Conservation (phyloP, 371 early-diverging fungal species). For the Zancudomyces culisetae region DNA sequence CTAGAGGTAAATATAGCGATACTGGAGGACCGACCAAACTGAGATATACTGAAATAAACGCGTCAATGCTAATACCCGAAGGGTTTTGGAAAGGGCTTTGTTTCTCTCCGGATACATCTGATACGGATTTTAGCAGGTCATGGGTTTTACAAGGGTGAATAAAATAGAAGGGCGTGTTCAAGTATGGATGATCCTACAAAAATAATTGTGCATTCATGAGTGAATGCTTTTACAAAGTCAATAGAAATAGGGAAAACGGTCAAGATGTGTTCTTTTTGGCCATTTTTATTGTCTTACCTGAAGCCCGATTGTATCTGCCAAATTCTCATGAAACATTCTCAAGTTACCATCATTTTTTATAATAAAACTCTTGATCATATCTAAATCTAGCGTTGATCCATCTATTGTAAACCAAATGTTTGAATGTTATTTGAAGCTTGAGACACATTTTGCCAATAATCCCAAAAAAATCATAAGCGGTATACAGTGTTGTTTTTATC, state of each 20-base stretch:
- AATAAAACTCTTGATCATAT: neutral
- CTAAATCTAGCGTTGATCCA: neutral
- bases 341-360: neutral
- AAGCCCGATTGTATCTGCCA: neutral
- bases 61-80: neutral
- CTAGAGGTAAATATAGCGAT: neutral
- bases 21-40: neutral
- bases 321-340: neutral
- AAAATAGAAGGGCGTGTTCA: slow-evolving; percentile 2
- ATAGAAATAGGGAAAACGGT: slow-evolving; percentile 6
- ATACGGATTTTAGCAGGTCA: neutral
- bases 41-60: neutral
- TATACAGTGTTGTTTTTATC: too few relatives aligned
- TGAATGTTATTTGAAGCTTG: too few relatives aligned
- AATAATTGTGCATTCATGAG: slow-evolving; percentile 18
- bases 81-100: neutral
- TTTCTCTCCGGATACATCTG: neutral
- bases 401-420: neutral
- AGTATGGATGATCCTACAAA: slow-evolving; percentile 36
- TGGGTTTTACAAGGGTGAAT: slow-evolving; percentile 6
- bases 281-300: slow-evolving; percentile 7
- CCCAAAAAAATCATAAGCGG: too few relatives aligned
- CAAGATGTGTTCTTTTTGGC: slow-evolving; percentile 10
- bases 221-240: slow-evolving; percentile 10
- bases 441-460: too few relatives aligned